Evolutionary conservation across 2,329 filamentous ascomycete species (phyloP), one percentile per base, ranked within the genome.

Genomic region (Hymenoscyphus scutula): DNA sequence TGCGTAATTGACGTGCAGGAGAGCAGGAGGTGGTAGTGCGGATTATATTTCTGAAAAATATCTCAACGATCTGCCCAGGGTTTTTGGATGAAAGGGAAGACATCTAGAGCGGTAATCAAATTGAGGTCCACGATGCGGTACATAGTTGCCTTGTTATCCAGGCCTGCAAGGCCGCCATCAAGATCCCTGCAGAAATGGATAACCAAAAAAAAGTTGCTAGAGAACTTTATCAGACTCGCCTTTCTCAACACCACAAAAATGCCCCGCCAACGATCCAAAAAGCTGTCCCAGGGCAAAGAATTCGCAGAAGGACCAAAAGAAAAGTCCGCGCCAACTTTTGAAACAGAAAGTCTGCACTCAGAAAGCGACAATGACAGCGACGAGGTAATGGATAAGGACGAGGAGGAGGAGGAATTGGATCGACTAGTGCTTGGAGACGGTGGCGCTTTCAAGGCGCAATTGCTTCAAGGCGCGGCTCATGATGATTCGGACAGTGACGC

Each of bases 371-470:
- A 69, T 65, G 71, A 74, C 29, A 69, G 69, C 53, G 67, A 73
- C 1, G 73, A 74, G 2, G 68, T 75, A 13, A 72, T 79, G 60
- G 88, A 90, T 58, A 95, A 94, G 74, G 92, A 96, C 74, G 87
- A 86, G 15, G 87, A 90, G 59, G 93, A 97, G 75, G 86, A 89
- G 72, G 91, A 94, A 74, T 85, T 97, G 32, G 94, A 97, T 78
- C 86, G 88, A 67, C 80, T 97, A 65, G 90, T 99, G 3, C 90
- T 99, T 65, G 95, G 95, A 61, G 90, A 96, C 77, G 87, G 89
- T 55, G 84, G 85, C n/a, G 90, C 88, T 37, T 98, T 98, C 75
- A 84, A 88, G 63, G 82, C 89, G 62, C 88, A 89, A 51, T 79
- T 98, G 58, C 89, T 89, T 68, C 78, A 78, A 72, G 78, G 76